Evolutionary conservation across 2,329 filamentous ascomycete genomes (phyloP), one percentile per base, ranked within the genome.

Genomic region (Thielaviopsis musarum): DNA sequence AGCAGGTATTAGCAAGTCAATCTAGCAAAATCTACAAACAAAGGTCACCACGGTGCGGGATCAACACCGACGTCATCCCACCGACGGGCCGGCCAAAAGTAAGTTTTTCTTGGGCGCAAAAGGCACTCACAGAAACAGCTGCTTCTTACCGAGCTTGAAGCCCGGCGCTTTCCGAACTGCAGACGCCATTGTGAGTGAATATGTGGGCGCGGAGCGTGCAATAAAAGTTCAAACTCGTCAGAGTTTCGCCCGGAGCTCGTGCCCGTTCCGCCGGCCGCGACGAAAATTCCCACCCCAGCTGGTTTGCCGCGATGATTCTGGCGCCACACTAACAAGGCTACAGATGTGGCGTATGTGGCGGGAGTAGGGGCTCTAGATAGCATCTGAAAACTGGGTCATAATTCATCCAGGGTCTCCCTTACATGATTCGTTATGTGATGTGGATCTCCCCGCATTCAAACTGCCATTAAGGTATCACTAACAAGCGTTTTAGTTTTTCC

Each of bases 41-140:
- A 34, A 34, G 30, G 30, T 10, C 30, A 34, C 30, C 5, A 34
- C 38, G 38, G 15, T 1, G 3, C 38, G 1, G 38, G 3, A 4
- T 4, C 17, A 45, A 2, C 38, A n/a, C 38, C 38, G 38, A 45
- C 38, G 38, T n/a, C 38, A 45, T 45, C 38, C 38, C 15, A 45
- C 17, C 38, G 4, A 13, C 15, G 17, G 48, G 26, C 62, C 21
- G 1, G 12, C 13, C 38, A 56, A 54, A n/a, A 30, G 24, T 6
- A 34, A 12, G 24, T 24, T 21, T 52, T 22, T n/a, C 28, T 41
- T 52, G 19, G 17, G n/a, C 13, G 19, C 17, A 24, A 22, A 41
- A 49, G 21, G 19, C 48, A 69, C 77, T 64, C 68, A 82, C 80
- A 83, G 68, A 63, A 74, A 83, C 52, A 83, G 68, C 65, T 79